A percentile compares a stretch with the other conserved stretches of the same genome.
These are phyloP conservation scores for Huntiella omanensis DNA, from an alignment of 2,329 filamentous ascomycete species.

Conservation along the genomic window DNA sequence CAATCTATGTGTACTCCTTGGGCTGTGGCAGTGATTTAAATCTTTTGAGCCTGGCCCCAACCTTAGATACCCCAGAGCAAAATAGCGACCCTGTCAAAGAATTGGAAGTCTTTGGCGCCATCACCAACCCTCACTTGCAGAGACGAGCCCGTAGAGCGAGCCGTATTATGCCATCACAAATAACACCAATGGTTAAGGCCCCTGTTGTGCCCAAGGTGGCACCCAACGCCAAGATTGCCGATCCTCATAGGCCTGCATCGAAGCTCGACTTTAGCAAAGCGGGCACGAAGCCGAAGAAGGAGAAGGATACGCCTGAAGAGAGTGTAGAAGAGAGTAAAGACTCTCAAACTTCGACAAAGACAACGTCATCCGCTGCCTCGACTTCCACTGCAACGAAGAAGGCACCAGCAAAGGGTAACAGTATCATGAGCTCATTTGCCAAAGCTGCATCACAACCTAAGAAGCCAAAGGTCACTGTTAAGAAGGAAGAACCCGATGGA, in stretches of 20 bases:
- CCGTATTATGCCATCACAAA: background rate
- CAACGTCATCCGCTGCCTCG: background rate
- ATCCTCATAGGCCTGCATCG: background rate
- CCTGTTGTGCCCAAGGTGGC: background rate
- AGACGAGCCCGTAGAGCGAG: slow-evolving; percentile 1
- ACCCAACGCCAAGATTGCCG: background rate
- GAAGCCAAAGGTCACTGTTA: slow-evolving; percentile 28
- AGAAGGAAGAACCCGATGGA: slow-evolving; percentile 6
- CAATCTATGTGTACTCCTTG: slow-evolving; percentile 57
- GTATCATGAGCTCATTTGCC: slow-evolving; percentile 65
- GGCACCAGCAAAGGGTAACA: slow-evolving; percentile 22
- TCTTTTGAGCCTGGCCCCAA: slow-evolving; percentile 4
- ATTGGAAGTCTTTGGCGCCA: slow-evolving; percentile 5
- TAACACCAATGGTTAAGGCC: background rate
- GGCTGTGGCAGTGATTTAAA: slow-evolving; percentile 25
- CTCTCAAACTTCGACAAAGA: background rate
- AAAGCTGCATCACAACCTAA: slow-evolving; percentile 29
- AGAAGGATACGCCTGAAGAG: background rate
- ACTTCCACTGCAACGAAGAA: slow-evolving; percentile 12
- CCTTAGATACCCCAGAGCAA: background rate
- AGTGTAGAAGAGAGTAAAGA: background rate
- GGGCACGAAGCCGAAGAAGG: background rate
- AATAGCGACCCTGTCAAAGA: slow-evolving; percentile 2
- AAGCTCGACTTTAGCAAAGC: slow-evolving; percentile 5
- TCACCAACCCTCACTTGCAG: slow-evolving; percentile 2